Evolutionary conservation across 768 basidiomycete species (phyloP), one percentile per base, ranked within the genome.

Genomic region (Suillus spraguei): DNA sequence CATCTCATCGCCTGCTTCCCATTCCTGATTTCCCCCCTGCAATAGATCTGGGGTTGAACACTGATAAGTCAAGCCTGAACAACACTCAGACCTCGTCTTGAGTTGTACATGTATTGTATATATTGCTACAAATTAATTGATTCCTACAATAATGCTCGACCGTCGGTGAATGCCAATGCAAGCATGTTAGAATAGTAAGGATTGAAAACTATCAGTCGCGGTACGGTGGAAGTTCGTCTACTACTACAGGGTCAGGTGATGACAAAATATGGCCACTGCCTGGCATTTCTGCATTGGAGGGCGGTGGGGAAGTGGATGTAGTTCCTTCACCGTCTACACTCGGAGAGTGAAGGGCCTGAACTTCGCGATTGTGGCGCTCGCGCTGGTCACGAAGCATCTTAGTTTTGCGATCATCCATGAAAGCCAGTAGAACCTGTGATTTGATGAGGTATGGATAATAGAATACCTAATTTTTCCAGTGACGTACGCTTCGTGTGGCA

Each of bases 401-500:
- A 1, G 78, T 75, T 69, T 81, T 88, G 59, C 93, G 83, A 70
- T 95, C 93, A 54, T 95, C 93, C 69, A 92, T 81, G 71, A 85
- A 94, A 2, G 88, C 88, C 58, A 92, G 74, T 71, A 87, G 91
- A n/a, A 90, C 87, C 92, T 94, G 66, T 2, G 61, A 20, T 42
- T 38, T 60, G 60, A 58, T 42, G 47, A 59, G 60, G 28, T 60
- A 53, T 20, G 35, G 35, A 4, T 56, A 46, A 16, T 10, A 2
- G 4, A 24, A 28, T 22, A 14, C 62, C 14, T 32, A 9, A 9
- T 20, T 22, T 20, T 59, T 24, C 32, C 11, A 16, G 24, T 49
- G 28, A 69, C 69, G 32, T 60, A 87, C 92, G 77, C 85, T 87
- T 64, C 85, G 79, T 38, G 85, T 82, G 10, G 78, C 85, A 7